These are phyloP conservation scores for Brassica rapa DNA, from an alignment of 345 rosid species.

Conservation along the genomic window DNA sequence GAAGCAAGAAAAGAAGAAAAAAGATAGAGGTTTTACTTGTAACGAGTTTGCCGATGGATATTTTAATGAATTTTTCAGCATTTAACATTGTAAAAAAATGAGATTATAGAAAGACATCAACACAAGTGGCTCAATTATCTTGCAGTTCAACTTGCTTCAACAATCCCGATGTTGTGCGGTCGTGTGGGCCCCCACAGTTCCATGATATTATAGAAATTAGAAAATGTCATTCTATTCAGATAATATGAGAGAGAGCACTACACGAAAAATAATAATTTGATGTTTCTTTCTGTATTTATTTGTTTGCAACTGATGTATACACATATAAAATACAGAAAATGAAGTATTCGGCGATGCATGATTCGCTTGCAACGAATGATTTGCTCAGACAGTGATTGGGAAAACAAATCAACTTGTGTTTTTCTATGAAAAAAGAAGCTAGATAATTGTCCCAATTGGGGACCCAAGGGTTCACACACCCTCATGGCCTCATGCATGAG, in stretches of 20 bases:
- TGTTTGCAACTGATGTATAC: neutral
- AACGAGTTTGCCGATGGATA: neutral
- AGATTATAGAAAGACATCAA: neutral
- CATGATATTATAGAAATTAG: neutral
- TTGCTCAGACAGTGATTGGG: slow-evolving; percentile 18
- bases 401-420: neutral
- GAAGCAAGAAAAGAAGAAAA: no score
- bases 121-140: slow-evolving; percentile 23
- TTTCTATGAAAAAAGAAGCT: neutral
- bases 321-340: neutral
- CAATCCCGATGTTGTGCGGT: slow-evolving; percentile 17
- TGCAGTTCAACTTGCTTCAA: slow-evolving; percentile 25
- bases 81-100: neutral
- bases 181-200: slow-evolving; percentile 15
- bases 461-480: slow-evolving; percentile 1
- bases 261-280: slow-evolving; percentile 18
- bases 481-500: slow-evolving; percentile 8
- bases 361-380: slow-evolving; percentile 8
- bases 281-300: neutral
- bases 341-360: slow-evolving; percentile 1
- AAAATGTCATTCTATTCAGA: neutral
- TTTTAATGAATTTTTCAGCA: neutral
- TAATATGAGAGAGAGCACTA: neutral
- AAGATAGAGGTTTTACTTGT: neutral
- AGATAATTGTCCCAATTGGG: slow-evolving; percentile 12